Base-by-base conservation (phyloP, 176 grass and related monocot genomes). In the Musa schizocarpa region DNA sequence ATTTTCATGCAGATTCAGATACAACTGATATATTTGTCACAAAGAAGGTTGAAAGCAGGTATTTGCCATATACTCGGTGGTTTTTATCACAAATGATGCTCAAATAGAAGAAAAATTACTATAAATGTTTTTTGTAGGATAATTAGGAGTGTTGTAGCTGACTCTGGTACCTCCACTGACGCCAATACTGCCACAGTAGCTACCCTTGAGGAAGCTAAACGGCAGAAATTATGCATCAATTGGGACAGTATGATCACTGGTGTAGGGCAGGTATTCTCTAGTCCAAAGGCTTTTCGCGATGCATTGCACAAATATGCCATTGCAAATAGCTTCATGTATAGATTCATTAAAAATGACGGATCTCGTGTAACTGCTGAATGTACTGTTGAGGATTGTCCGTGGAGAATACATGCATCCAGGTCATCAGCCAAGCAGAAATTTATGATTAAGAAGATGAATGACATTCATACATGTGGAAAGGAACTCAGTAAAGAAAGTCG, bases 221-320 rank as follows among this genome's bases (percentile, higher is more conserved):
- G 93, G 48, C 85, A 89, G 73, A 88, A 86, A 71, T 65, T 92
- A 62, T 96, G 85, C 70, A 83, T 77, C 51, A 81, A 68, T 53
- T 99, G 95, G 95, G 84, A 83, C 61, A 84, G 89, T 81, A 77
- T 87, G 73, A 99, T 99, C 34, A 92, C 88, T 78, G 95, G 88
- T 50, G 82, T 94, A 3, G 95, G 95, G 62, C 95, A 99, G 83
- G 78, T 91, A 78, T 99, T 99, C 80, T 86, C 90, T 22, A 77
- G 82, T 74, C 88, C 90, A 55, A 99, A 87, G 84, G 82, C 89
- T 65, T 94, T 99, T 66, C 90, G 90, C 64, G 90, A 93, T 80
- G 88, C 90, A 20, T 85, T 99, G 20, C 90, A 90, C 68, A 94
- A 99, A 83, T 99, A 94, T 72, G 90, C 95, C 6, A 93, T 99